These are phyloP conservation scores for Nakazawaea sp. DNA, from an alignment of 805 yeast species.

Conservation along the genomic window DNA sequence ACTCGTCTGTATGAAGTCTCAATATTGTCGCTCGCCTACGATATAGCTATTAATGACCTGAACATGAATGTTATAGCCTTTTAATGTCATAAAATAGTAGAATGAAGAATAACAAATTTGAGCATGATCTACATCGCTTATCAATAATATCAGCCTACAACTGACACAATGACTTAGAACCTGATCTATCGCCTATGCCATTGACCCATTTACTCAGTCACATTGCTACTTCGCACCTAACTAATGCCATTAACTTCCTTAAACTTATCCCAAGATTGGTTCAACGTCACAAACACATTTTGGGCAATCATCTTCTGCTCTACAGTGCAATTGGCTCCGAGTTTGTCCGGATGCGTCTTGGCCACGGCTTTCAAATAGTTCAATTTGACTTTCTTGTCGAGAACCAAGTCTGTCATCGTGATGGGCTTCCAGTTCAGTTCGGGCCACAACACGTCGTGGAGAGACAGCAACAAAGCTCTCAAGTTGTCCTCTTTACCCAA, in stretches of 20 bases:
- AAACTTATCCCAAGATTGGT: constrained; percentile 86
- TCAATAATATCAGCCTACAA: too few species aligned
- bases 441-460: constrained; percentile 65
- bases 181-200: too few species aligned
- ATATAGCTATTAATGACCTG: too few species aligned
- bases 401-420: constrained; percentile 65
- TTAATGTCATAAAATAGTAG: too few species aligned
- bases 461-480: constrained; percentile 65
- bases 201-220: too few species aligned
- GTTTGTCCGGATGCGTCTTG: constrained; percentile 79
- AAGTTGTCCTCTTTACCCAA: constrained; percentile 74
- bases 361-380: constrained; percentile 77
- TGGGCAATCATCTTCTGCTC: constrained; percentile 84
- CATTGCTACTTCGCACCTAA: too few species aligned
- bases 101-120: too few species aligned
- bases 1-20: too few species aligned
- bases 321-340: constrained; percentile 46
- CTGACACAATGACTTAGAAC: too few species aligned
- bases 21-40: too few species aligned
- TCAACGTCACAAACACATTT: constrained; percentile 74
- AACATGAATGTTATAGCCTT: too few species aligned
- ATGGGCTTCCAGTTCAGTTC: constrained; percentile 62
- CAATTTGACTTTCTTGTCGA: constrained; percentile 85
- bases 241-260: constrained; percentile 46
- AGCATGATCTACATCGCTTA: too few species aligned